A percentile compares a stretch with the other conserved stretches of the same genome.
These are phyloP conservation scores for Capsella bursapastoris DNA, from an alignment of 345 rosid genomes.

Conservation along the genomic window DNA sequence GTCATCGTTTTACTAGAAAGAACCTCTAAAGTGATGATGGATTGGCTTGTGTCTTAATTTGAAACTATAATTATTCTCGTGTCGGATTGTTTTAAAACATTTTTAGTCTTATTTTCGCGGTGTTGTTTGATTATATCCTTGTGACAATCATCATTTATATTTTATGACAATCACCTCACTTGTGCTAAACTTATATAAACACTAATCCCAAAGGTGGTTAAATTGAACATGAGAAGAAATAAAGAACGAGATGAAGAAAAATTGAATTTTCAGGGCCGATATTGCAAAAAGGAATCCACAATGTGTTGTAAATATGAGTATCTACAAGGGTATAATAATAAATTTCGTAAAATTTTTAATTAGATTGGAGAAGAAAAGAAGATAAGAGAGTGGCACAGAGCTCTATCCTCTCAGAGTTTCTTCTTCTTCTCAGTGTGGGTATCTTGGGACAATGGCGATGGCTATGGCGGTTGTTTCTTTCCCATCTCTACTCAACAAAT, in stretches of 20 bases:
- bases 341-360: not conserved
- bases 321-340: not conserved
- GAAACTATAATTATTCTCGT: constrained; percentile 7
- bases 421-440: constrained; percentile 24
- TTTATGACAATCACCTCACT: too few species aligned
- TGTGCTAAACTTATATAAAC: too few species aligned
- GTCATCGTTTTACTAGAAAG: not conserved
- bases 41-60: not conserved
- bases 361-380: constrained; percentile 6
- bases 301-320: not conserved
- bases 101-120: not conserved
- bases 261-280: not conserved
- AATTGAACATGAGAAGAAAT: not conserved
- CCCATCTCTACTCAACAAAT: constrained; percentile 27
- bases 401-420: constrained; percentile 32
- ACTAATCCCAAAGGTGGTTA: not conserved
- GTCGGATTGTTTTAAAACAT: not conserved
- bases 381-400: constrained; percentile 37
- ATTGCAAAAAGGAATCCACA: not conserved
- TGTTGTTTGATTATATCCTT: too few species aligned
- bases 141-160: too few species aligned
- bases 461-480: constrained; percentile 39
- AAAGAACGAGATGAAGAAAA: not conserved
- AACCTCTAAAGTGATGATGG: constrained; percentile 19
- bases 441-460: constrained; percentile 38